Percentiles rank a stretch among this genome's conserved stretches.
Conservation (phyloP, 2,329 filamentous ascomycete species). For the Phialocephala subalpina region DNA sequence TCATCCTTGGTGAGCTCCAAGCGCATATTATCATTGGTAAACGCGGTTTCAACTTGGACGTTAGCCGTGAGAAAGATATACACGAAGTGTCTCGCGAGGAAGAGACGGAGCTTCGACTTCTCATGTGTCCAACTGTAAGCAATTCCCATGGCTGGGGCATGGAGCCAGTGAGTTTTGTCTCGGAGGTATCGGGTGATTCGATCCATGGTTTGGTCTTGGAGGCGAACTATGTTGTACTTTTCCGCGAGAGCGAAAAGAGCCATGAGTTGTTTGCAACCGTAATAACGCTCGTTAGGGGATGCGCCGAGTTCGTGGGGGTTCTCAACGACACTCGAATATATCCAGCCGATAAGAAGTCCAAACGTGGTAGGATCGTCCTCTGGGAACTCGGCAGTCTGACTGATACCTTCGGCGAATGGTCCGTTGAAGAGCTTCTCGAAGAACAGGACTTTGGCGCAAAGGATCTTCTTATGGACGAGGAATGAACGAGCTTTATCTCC, state of each 20-base stretch:
- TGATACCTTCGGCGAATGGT: slow-evolving; percentile 25
- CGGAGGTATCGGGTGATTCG: background rate
- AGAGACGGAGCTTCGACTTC: slow-evolving; percentile 16
- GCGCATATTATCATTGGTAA: background rate
- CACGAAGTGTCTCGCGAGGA: background rate
- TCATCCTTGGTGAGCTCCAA: background rate
- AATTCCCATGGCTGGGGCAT: background rate
- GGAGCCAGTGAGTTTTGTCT: background rate
- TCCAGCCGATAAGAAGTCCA: slow-evolving; percentile 25
- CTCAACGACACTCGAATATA: slow-evolving; percentile 22
- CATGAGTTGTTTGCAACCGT: background rate
- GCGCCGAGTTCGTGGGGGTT: background rate
- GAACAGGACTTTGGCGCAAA: slow-evolving; percentile 23
- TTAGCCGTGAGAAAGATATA: background rate
- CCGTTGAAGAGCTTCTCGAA: slow-evolving; percentile 34
- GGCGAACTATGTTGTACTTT: slow-evolving; percentile 5
- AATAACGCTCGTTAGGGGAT: background rate
- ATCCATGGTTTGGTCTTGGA: slow-evolving; percentile 12
- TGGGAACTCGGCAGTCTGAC: slow-evolving; percentile 21
- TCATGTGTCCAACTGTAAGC: background rate
- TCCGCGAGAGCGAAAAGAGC: slow-evolving; percentile 12
- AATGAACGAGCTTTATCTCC: slow-evolving; percentile 16
- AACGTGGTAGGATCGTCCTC: slow-evolving; percentile 30
- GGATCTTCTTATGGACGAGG: slow-evolving; percentile 28
- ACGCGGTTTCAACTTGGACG: background rate